A percentile compares a stretch with the other conserved stretches of the same genome.
These are phyloP conservation scores for Orbilia ellipsospora DNA, from an alignment of 2,329 filamentous ascomycete genomes.

Conservation along the genomic window DNA sequence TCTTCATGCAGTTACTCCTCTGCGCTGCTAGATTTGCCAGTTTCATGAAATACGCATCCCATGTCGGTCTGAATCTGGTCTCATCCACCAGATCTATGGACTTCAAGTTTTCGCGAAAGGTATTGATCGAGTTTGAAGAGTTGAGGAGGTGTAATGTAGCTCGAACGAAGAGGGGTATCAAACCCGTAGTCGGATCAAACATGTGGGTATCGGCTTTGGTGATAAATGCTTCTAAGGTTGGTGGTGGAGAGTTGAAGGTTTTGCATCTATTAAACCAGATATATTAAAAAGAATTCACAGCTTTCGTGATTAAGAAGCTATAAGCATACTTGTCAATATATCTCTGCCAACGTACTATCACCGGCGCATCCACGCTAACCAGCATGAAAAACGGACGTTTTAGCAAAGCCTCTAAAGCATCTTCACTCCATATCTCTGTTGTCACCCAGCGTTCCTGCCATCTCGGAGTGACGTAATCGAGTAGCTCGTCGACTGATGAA, in stretches of 20 bases:
- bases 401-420: conserved; percentile 77
- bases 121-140: conserved; percentile 76
- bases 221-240: conserved; percentile 70
- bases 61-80: conserved; percentile 83
- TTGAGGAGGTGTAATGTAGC: conserved; percentile 89
- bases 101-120: conserved; percentile 77
- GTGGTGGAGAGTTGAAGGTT: conserved; percentile 57
- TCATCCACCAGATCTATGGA: conserved; percentile 81
- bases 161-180: conserved; percentile 80
- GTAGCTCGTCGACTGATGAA: conserved; percentile 72
- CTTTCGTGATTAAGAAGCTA: too few species aligned
- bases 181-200: conserved; percentile 73
- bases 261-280: conserved; percentile 35
- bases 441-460: conserved; percentile 90
- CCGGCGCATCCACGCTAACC: conserved; percentile 88
- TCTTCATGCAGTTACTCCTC: conserved; percentile 97
- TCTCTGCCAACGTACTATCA: conserved; percentile 83
- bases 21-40: conserved; percentile 91
- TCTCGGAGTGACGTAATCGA: conserved; percentile 84
- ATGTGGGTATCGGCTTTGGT: conserved; percentile 76
- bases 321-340: conserved; percentile 70
- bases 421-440: conserved; percentile 80
- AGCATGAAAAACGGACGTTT: conserved; percentile 92
- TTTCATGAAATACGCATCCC: conserved; percentile 99
- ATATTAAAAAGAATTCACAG: neutral